A percentile compares a stretch with the other conserved stretches of the same genome.
These are phyloP conservation scores for Vickermania ingenoplastis DNA, from an alignment of 208 protist species.

Conservation along the genomic window DNA sequence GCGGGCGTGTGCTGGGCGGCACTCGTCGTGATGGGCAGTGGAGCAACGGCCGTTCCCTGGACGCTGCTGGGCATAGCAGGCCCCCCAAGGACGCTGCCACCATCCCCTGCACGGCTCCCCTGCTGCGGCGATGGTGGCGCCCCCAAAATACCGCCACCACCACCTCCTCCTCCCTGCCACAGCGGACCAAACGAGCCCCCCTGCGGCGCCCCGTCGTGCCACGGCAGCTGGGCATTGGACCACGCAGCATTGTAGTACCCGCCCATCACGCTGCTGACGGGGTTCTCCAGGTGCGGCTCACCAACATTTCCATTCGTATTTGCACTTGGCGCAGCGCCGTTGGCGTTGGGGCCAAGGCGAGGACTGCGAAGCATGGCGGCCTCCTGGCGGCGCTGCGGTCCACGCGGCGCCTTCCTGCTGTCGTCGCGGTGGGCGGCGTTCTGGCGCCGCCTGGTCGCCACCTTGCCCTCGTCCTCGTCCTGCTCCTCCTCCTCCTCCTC, in stretches of 20 bases:
- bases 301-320: too few relatives aligned
- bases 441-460: background rate
- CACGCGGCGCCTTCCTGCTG: background rate
- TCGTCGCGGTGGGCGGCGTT: background rate
- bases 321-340: too few relatives aligned
- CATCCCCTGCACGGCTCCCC: constrained; percentile 11
- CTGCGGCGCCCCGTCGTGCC: background rate
- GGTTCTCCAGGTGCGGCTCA: background rate
- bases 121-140: constrained; percentile 2
- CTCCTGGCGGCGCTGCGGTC: background rate
- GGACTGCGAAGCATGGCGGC: background rate
- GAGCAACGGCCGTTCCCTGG: background rate
- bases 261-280: background rate
- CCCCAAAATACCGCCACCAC: constrained; percentile 10
- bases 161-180: background rate
- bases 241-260: background rate
- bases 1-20: background rate
- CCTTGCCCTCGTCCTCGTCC: background rate
- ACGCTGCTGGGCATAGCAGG: background rate
- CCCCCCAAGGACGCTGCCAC: background rate
- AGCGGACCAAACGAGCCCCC: background rate
- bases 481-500: background rate
- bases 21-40: background rate
- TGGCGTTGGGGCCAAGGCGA: background rate
- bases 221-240: background rate